phyloP scores from a whole-genome alignment of 1,284 basidiomycete genomes.

The Cutaneotrichosporon sp. region DNA sequence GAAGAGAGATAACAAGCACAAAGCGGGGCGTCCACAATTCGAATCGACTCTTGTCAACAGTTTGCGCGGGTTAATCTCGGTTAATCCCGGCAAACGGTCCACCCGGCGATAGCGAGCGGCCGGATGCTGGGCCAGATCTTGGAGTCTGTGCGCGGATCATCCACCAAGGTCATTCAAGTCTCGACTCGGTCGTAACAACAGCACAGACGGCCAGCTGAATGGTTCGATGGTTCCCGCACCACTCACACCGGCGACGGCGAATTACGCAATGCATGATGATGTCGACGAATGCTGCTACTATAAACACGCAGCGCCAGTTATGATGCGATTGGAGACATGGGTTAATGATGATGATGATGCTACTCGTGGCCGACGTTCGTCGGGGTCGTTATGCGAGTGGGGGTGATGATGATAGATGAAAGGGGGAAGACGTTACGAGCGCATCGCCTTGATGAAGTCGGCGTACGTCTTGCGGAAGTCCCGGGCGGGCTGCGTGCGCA shows the following conservation, averaged over 20 bases:
- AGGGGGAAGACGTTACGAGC: constrained; percentile 21
- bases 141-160: not conserved
- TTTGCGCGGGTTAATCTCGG: not conserved
- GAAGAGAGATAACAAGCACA: not conserved
- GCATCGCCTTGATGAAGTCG: constrained; percentile 62
- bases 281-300: constrained; percentile 13
- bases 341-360: constrained; percentile 9
- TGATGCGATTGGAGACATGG: constrained; percentile 12
- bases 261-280: constrained; percentile 11
- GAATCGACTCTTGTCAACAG: constrained; percentile 9
- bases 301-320: constrained; percentile 7
- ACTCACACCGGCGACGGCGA: not conserved
- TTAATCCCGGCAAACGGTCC: not conserved
- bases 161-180: too few species aligned
- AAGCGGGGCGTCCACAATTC: not conserved
- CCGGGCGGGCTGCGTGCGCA: constrained; percentile 76
- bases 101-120: not conserved
- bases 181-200: too few species aligned
- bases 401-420: not conserved
- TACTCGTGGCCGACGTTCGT: not conserved
- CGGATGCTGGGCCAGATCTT: too few species aligned
- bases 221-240: too few species aligned
- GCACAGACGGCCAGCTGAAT: too few species aligned
- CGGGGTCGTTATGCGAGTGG: not conserved
- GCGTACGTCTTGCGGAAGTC: constrained; percentile 86